A percentile compares a stretch with the other conserved stretches of the same genome.
These are phyloP conservation scores for Lanmaoa rubissima DNA, from an alignment of 768 basidiomycete species.

Conservation along the genomic window DNA sequence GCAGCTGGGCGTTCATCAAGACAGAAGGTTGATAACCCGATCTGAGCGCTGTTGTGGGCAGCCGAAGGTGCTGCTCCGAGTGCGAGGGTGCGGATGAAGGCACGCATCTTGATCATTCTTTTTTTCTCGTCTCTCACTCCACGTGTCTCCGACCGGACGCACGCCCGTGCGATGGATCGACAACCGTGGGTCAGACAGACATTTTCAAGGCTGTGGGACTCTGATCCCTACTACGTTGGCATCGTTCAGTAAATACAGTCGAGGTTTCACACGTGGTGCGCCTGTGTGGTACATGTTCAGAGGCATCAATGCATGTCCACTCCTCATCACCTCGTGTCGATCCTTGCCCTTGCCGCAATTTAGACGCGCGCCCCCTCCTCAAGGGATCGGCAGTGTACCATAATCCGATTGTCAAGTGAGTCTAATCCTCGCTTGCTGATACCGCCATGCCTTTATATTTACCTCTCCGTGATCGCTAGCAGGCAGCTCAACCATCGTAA, in stretches of 20 bases:
- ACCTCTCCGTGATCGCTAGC: too few species aligned
- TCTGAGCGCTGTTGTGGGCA: conserved; percentile 39
- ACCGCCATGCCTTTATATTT: not conserved
- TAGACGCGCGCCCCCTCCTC: not conserved
- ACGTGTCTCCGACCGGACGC: conserved; percentile 40
- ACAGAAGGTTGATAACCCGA: conserved; percentile 80
- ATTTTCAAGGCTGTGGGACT: conserved; percentile 26
- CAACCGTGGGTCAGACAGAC: conserved; percentile 70
- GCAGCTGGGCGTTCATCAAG: conserved; percentile 72
- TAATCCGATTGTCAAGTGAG: not conserved
- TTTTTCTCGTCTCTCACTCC: not conserved
- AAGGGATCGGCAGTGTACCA: not conserved
- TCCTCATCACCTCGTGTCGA: too few species aligned
- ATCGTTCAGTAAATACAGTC: too few species aligned
- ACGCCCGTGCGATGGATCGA: conserved; percentile 46
- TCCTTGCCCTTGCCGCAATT: too few species aligned
- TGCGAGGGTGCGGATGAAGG: conserved; percentile 25
- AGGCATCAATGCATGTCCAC: not conserved
- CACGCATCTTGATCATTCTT: not conserved
- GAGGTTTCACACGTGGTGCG: not conserved
- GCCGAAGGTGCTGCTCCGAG: not conserved
- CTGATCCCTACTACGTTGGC: not conserved
- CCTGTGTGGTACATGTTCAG: not conserved
- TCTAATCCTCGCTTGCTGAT: not conserved
- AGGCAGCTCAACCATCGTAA: too few species aligned